Base-by-base conservation (phyloP, 257 asterid species). In the Petunia secreta region DNA sequence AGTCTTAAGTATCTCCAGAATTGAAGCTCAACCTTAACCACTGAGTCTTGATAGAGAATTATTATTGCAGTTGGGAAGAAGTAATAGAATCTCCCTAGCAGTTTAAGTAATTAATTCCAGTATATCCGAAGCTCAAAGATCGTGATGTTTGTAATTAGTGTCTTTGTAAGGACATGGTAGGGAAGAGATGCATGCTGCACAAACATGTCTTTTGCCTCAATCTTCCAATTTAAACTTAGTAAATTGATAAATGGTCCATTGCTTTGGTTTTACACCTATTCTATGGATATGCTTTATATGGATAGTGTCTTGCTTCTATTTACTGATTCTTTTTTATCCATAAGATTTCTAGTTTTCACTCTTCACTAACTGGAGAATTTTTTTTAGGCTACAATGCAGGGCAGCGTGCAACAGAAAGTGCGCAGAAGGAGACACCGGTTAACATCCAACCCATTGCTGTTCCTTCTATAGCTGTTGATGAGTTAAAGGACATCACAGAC, bases 391-490 rank as follows among this genome's bases (percentile, higher is more conserved):
- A 71, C 34, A 71, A 48, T 87, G 88, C 85, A 41, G 94, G 91
- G 52, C 85, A 90, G 84, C 90, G 55, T 73, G 82, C 89, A 69
- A 74, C 91, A 11, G 97, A 89, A 88, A 81, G 88, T 9, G 89
- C 92, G 48, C 89, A 83, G 69, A 88, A 75, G 83, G 95, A 90
- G n/a, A 82, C 71, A 44, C 91, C 84, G 79, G 75, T 90, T 46
- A 83, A 13, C 48, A 80, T 91, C 87, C 94, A 82, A 85, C 97
- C 97, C 1, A 91, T 93, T 75, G 81, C 87, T 79, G 95, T 91
- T 78, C 91, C 97, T 44, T 68, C 90, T 38, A 82, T 93, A 82
- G 79, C 93, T 38, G 92, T 91, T 65, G 97, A 93, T 76, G 97
- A 91, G 80, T 82, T 91, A 25, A 92, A 86, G 88, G 92, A 90